These are phyloP conservation scores for Aureobasidium lini DNA, from an alignment of 2,329 filamentous ascomycete species.

Conservation along the genomic window DNA sequence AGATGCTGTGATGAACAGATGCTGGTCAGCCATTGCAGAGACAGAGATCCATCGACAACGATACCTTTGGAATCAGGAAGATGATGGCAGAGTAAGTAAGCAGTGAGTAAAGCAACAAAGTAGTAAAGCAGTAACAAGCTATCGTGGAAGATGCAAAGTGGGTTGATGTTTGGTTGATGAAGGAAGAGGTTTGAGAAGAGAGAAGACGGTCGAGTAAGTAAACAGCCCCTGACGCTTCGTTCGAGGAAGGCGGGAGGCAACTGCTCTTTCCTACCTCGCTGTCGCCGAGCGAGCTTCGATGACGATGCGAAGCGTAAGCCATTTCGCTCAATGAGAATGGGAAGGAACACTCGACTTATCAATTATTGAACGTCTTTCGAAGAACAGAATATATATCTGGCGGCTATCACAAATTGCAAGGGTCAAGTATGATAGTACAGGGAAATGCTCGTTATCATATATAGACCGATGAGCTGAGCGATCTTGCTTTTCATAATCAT, in stretches of 20 bases:
- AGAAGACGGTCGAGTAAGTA: neutral
- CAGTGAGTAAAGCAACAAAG: slow-evolving; percentile 3
- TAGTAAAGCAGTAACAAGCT: slow-evolving; percentile 5
- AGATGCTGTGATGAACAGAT: neutral
- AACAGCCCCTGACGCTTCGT: neutral
- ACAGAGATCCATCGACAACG: neutral
- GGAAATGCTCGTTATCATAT: neutral
- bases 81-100: neutral
- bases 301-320: neutral
- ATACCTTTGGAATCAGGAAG: neutral
- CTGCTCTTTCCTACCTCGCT: neutral
- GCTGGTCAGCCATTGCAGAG: neutral
- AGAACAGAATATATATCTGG: neutral
- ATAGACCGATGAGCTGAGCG: neutral
- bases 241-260: neutral
- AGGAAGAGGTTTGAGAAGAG: neutral
- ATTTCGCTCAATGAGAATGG: neutral
- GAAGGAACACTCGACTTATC: too few species aligned
- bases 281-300: neutral
- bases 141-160: slow-evolving; percentile 2
- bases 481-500: neutral
- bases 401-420: too few species aligned
- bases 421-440: too few species aligned
- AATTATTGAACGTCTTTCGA: neutral
- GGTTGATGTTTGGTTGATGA: slow-evolving; percentile 6